Conservation (phyloP, 1,139 yeast genomes). For the Yarrowia galli region DNA sequence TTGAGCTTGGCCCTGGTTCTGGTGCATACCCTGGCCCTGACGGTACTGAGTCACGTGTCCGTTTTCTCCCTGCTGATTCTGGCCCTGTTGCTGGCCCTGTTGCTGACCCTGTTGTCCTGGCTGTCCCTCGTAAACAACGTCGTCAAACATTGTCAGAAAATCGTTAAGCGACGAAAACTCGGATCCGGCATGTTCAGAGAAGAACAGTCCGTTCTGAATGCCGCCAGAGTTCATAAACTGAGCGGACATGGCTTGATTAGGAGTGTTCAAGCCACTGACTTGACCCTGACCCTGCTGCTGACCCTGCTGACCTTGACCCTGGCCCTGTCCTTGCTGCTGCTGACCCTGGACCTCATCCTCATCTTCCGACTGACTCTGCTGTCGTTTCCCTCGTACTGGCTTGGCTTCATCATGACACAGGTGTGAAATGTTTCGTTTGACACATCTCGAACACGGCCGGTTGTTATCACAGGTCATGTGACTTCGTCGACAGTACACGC, state of each 20-base stretch:
- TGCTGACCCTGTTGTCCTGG: conserved; percentile 12
- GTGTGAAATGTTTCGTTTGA: conserved; percentile 88
- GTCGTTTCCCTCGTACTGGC: conserved; percentile 14
- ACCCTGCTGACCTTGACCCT: neutral
- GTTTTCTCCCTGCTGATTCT: neutral
- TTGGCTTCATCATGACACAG: conserved; percentile 75
- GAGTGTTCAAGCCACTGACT: conserved; percentile 1
- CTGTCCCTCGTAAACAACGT: conserved; percentile 58
- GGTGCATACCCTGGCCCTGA: conserved; percentile 7
- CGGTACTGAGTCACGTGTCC: neutral
- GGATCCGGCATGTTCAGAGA: conserved; percentile 90
- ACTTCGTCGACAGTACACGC: conserved; percentile 90
- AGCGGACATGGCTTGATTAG: neutral
- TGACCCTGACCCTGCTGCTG: neutral
- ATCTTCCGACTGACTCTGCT: conserved; percentile 21
- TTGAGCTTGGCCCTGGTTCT: neutral
- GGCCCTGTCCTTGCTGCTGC: neutral
- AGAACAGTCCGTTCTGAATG: conserved; percentile 63
- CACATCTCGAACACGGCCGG: conserved; percentile 87
- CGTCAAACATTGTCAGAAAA: conserved; percentile 88
- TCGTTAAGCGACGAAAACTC: conserved; percentile 92
- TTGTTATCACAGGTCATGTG: conserved; percentile 88
- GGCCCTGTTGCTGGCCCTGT: conserved; percentile 1
- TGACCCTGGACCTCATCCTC: conserved; percentile 6
- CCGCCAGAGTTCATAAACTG: conserved; percentile 42